phyloP scores from a whole-genome alignment of 345 rosid species.

The Erysimum cheiranthoides region DNA sequence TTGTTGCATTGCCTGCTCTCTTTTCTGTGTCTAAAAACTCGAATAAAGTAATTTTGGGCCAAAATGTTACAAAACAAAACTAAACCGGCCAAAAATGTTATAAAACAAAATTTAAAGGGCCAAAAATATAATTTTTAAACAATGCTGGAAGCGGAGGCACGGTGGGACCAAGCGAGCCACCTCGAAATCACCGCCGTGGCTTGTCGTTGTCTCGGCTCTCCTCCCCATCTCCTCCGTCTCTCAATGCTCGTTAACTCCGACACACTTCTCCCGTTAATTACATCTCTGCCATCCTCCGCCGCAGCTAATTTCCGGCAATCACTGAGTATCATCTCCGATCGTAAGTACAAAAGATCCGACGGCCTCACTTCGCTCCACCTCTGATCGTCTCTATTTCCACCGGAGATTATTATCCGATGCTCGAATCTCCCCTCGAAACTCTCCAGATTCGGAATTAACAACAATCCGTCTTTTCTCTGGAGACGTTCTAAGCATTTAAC shows the following conservation, averaged over 20 bases:
- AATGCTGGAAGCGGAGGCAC: constrained; percentile 37
- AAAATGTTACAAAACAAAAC: constrained; percentile 2
- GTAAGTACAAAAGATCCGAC: constrained; percentile 70
- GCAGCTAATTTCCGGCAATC: constrained; percentile 51
- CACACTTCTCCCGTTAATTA: constrained; percentile 70
- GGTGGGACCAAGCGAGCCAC: constrained; percentile 51
- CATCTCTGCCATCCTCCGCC: constrained; percentile 54
- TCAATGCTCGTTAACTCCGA: constrained; percentile 76
- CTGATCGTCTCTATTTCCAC: constrained; percentile 43
- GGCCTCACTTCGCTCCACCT: constrained; percentile 84
- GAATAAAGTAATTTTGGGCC: constrained; percentile 21
- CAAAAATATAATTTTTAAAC: constrained; percentile 21
- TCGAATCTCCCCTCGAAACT: constrained; percentile 57
- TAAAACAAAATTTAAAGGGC: constrained; percentile 25
- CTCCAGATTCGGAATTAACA: constrained; percentile 44
- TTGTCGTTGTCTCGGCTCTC: constrained; percentile 49
- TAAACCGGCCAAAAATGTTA: neutral
- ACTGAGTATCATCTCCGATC: constrained; percentile 75
- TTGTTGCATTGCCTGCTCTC: constrained; percentile 26
- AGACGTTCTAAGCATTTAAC: constrained; percentile 60
- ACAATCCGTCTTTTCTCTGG: constrained; percentile 67
- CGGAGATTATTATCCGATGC: constrained; percentile 77
- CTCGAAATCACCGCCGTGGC: constrained; percentile 58
- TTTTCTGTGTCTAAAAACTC: constrained; percentile 9
- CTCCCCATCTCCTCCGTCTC: constrained; percentile 56